Evolutionary conservation across 2,329 filamentous ascomycete genomes (phyloP).

Genomic region (Paecilomyces formosus): DNA sequence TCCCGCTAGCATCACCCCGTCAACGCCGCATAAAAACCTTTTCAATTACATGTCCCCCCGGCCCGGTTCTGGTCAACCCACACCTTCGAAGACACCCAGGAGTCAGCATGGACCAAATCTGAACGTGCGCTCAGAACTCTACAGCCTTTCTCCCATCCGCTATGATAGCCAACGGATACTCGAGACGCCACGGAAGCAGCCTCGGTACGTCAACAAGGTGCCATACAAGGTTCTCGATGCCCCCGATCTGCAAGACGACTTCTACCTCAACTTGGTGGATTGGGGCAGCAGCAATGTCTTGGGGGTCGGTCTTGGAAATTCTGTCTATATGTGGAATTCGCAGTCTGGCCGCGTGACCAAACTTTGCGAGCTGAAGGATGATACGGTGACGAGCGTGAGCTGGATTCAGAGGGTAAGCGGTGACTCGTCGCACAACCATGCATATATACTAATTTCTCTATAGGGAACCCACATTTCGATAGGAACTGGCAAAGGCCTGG

Average conservation of each 20-base stretch:
- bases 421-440: constrained; percentile 1
- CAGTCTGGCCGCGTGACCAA: constrained; percentile 85
- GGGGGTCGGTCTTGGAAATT: constrained; percentile 83
- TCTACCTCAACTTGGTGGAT: constrained; percentile 94
- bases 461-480: constrained; percentile 88
- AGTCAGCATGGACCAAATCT: constrained; percentile 82
- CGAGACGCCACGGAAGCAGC: constrained; percentile 79
- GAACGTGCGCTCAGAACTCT: constrained; percentile 84
- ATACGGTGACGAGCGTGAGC: constrained; percentile 91
- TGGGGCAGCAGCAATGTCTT: constrained; percentile 95
- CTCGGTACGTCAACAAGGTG: constrained; percentile 86
- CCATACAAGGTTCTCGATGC: constrained; percentile 97
- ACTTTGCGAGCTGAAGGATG: constrained; percentile 84
- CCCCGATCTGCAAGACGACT: constrained; percentile 91
- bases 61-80: constrained; percentile 72
- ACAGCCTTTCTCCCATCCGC: constrained; percentile 89
- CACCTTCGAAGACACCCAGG: constrained; percentile 81
- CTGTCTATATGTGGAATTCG: constrained; percentile 98
- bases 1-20: constrained; percentile 70
- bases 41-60: constrained; percentile 81
- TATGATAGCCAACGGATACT: constrained; percentile 91
- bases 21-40: constrained; percentile 94
- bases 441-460: constrained; percentile 7
- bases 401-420: constrained; percentile 78
- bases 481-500: constrained; percentile 85